phyloP scores from a whole-genome alignment of 2,329 filamentous ascomycete genomes.

The Parafenestella ontariensis region DNA sequence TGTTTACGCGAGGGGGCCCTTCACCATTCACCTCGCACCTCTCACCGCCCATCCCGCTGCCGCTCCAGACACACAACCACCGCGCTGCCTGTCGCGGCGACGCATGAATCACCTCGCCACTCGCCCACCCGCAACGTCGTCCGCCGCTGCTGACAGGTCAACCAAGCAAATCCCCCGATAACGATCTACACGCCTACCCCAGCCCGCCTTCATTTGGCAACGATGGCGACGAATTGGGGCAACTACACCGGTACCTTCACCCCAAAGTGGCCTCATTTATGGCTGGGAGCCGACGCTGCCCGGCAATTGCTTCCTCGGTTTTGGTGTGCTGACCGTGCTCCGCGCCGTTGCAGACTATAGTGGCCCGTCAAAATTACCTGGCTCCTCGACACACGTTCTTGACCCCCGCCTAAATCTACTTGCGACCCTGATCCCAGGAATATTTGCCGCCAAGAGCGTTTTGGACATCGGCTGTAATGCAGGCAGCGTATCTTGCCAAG shows the following conservation, averaged over 20 bases:
- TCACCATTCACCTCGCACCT: conserved; percentile 3
- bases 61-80: conserved; percentile 11
- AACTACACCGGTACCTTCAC: conserved; percentile 40
- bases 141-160: conserved; percentile 13
- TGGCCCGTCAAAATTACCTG: conserved; percentile 44
- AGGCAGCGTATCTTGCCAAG: conserved; percentile 47
- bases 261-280: conserved; percentile 17
- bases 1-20: background rate
- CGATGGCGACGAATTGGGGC: conserved; percentile 42
- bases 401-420: conserved; percentile 48
- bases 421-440: conserved; percentile 38
- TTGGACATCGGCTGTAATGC: conserved; percentile 52
- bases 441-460: conserved; percentile 45
- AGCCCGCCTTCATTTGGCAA: conserved; percentile 12
- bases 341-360: conserved; percentile 43
- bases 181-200: conserved; percentile 31
- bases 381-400: conserved; percentile 45
- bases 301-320: conserved; percentile 23
- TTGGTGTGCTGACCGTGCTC: conserved; percentile 20
- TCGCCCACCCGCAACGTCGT: conserved; percentile 10
- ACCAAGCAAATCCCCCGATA: conserved; percentile 21
- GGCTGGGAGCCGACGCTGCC: conserved; percentile 18
- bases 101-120: conserved; percentile 25
- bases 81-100: conserved; percentile 3
- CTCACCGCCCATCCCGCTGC: conserved; percentile 16